Percentiles rank a stretch among this genome's conserved stretches.
Evolutionary conservation across 1,284 basidiomycete genomes (phyloP).

Genomic region (Tranzscheliella williamsii): DNA sequence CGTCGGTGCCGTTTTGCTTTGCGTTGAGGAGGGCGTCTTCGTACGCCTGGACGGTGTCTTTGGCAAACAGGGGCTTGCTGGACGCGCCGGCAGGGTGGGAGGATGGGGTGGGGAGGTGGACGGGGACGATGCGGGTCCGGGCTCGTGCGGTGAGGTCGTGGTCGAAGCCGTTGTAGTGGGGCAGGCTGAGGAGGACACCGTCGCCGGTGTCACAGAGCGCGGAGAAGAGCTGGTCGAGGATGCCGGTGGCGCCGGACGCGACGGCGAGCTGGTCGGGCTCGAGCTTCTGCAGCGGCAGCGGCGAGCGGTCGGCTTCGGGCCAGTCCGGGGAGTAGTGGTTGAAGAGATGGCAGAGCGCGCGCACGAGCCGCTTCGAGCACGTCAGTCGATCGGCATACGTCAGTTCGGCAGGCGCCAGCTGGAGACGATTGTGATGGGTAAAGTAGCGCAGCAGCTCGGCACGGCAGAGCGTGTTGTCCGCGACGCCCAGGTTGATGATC

Average conservation of each 20-base stretch:
- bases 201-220: slow-evolving; percentile 38
- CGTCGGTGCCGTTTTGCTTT: slow-evolving; percentile 8
- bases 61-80: slow-evolving; percentile 5
- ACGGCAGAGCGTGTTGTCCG: slow-evolving; percentile 45
- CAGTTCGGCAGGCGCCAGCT: slow-evolving; percentile 34
- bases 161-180: slow-evolving; percentile 50
- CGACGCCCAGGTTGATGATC: slow-evolving; percentile 48
- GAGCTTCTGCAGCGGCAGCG: slow-evolving; percentile 16
- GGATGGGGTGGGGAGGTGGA: slow-evolving; percentile 13
- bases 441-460: slow-evolving; percentile 37
- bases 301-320: slow-evolving; percentile 15
- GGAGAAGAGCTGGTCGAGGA: slow-evolving; percentile 45
- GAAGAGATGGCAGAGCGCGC: slow-evolving; percentile 28
- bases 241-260: slow-evolving; percentile 40
- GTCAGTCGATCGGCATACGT: slow-evolving; percentile 46
- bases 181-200: slow-evolving; percentile 40
- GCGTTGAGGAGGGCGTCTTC: slow-evolving; percentile 29
- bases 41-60: slow-evolving; percentile 24
- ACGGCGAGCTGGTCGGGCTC: slow-evolving; percentile 40
- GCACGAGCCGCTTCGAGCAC: slow-evolving; percentile 18
- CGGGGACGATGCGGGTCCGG: slow-evolving; percentile 24
- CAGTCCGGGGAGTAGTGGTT: slow-evolving; percentile 25
- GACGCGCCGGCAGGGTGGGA: background rate
- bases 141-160: slow-evolving; percentile 33
- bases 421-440: slow-evolving; percentile 18